Evolutionary conservation across 2,329 filamentous ascomycete genomes (phyloP), one percentile per base, ranked within the genome.

Genomic region (Pyricularia grisea): DNA sequence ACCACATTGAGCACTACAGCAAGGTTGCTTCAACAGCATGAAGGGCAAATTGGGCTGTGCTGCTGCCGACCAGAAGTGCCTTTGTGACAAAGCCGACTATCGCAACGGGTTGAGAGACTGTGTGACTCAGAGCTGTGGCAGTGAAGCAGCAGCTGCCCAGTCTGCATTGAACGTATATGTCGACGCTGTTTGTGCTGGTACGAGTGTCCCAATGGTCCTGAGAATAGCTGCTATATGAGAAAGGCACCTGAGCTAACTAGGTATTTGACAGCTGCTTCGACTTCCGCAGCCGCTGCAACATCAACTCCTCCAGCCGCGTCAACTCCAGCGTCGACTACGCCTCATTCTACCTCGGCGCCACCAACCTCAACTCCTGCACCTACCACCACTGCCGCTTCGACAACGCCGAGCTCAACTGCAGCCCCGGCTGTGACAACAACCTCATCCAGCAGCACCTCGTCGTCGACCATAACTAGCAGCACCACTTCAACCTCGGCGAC

Each of bases 11-110:
- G 27, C 31, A 27, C 17, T 25, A 66, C 30, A 74, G 73, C 50
- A 73, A 73, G 71, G 72, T 42, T 74, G 73, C 63, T 66, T 74
- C 27, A 68, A 70, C 68, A n/a, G 11, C 17, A 25, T 72, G 33
- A 61, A 71, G 17, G 36, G 60, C n/a, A 55, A 72, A 36, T 68
- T 73, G 50, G 70, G 70, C 3, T 74, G 73, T 30, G 14, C 63
- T 4, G 68, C 30, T 4, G 70, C 63, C 25, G 66, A 69, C 9
- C 60, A 66, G 2, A 67, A 67, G 64, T 74, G 73, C 64, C 71
- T 73, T n/a, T 74, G 73, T 25, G 67, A 55, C 28, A 67, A 68
- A 6, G 7, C 71, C 9, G 66, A 68, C 58, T 74, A 73, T 63
- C 65, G 67, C 17, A 70, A 69, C 33, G 71, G 71, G 4, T 65